Evolutionary conservation across 495 filamentous ascomycete genomes (phyloP).

Genomic region (Copromyces sp.): DNA sequence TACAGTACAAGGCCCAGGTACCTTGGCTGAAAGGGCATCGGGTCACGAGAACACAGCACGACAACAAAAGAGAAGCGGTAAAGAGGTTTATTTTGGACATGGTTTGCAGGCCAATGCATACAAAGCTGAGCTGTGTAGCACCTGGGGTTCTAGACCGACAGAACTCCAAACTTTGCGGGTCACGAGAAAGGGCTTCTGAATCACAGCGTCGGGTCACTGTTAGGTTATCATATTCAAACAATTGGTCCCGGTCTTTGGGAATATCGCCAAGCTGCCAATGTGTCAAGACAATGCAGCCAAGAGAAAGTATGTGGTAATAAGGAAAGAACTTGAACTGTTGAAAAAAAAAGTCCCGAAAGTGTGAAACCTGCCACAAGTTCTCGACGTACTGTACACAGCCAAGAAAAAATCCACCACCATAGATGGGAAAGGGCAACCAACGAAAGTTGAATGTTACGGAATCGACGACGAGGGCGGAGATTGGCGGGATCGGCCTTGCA

Average conservation of each 20-base stretch:
- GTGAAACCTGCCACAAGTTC: not conserved
- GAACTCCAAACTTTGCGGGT: not conserved
- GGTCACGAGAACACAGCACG: conserved; percentile 8
- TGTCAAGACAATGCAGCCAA: not conserved
- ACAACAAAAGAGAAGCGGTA: conserved; percentile 8
- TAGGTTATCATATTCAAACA: not conserved
- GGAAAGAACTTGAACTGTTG: not conserved
- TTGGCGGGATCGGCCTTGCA: conserved; percentile 9
- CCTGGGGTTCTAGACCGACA: not conserved
- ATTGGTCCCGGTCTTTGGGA: not conserved
- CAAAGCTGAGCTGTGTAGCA: not conserved
- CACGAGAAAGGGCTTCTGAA: not conserved
- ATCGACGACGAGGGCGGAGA: conserved; percentile 2
- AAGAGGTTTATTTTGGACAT: not conserved
- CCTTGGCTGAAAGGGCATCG: not conserved
- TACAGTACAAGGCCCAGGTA: not conserved
- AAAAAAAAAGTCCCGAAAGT: not conserved
- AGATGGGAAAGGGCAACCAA: conserved; percentile 1
- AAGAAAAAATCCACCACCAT: not conserved
- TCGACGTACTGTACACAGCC: not conserved
- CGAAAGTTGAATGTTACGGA: not conserved
- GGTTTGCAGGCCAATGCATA: not conserved
- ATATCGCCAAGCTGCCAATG: not conserved
- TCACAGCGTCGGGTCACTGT: not conserved
- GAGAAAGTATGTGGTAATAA: not conserved